phyloP scores from a whole-genome alignment of 2,329 filamentous ascomycete species.

The Aspergillus alliaceus region DNA sequence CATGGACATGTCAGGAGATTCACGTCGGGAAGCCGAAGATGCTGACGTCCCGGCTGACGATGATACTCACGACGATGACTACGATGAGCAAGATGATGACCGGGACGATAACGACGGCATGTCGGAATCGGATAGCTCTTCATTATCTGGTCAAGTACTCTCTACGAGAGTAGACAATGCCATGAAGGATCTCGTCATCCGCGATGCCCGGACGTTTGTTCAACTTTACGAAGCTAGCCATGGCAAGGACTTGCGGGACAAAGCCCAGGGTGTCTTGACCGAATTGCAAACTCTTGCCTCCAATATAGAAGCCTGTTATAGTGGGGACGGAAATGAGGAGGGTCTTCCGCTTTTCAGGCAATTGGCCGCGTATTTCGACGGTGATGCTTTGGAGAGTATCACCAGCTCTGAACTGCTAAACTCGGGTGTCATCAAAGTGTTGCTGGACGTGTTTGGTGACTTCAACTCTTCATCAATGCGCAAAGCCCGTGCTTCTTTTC shows the following conservation, averaged over 20 bases:
- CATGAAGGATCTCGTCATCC: conserved; percentile 71
- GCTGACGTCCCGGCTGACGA: conserved; percentile 51
- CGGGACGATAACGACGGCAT: conserved; percentile 49
- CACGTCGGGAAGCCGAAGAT: conserved; percentile 28
- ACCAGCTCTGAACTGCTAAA: conserved; percentile 93
- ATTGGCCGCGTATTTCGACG: conserved; percentile 81
- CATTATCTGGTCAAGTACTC: conserved; percentile 44
- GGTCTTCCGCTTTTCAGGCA: conserved; percentile 70
- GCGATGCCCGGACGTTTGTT: conserved; percentile 79
- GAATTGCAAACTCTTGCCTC: conserved; percentile 70
- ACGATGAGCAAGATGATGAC: conserved; percentile 55
- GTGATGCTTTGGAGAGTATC: conserved; percentile 85
- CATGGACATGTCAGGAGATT: conserved; percentile 19
- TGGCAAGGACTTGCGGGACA: conserved; percentile 71
- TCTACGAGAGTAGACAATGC: conserved; percentile 46
- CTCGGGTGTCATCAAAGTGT: conserved; percentile 81
- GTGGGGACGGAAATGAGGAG: conserved; percentile 42
- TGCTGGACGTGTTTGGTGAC: conserved; percentile 80
- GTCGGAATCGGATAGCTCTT: conserved; percentile 69
- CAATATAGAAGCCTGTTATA: conserved; percentile 72
- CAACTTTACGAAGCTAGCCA: conserved; percentile 78
- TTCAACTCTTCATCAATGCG: conserved; percentile 48
- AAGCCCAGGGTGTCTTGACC: conserved; percentile 73
- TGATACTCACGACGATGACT: conserved; percentile 54
- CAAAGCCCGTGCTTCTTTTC: conserved; percentile 75